phyloP scores from a whole-genome alignment of 768 basidiomycete species.

The Termitomyces sp. region DNA sequence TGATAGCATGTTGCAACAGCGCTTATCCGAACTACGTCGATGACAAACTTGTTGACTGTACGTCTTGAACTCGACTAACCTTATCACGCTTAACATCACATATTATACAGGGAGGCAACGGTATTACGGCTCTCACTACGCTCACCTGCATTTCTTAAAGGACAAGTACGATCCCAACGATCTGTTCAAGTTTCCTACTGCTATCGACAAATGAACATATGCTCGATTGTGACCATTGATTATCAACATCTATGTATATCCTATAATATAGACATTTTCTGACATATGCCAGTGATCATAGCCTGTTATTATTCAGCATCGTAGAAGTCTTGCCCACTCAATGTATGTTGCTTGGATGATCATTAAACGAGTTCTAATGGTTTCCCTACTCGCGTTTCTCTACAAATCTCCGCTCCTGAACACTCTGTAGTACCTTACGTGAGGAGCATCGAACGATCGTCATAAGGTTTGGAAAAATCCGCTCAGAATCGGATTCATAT shows the following conservation, averaged over 20 bases:
- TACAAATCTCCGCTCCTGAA: too few relatives aligned
- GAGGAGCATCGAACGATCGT: too few relatives aligned
- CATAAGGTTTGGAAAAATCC: too few relatives aligned
- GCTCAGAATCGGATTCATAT: too few relatives aligned
- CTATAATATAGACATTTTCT: too few relatives aligned
- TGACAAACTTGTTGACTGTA: constrained; percentile 28
- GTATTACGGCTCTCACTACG: constrained; percentile 30
- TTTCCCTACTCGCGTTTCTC: too few relatives aligned
- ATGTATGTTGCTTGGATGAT: too few relatives aligned
- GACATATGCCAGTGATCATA: too few relatives aligned
- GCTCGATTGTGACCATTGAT: background rate
- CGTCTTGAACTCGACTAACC: background rate
- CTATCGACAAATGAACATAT: constrained; percentile 24
- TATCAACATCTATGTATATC: background rate
- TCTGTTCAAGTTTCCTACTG: constrained; percentile 35
- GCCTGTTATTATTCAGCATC: too few relatives aligned
- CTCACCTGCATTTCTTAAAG: constrained; percentile 28
- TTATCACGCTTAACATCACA: background rate
- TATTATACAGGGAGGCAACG: constrained; percentile 24
- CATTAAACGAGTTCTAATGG: too few relatives aligned
- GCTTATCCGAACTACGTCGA: constrained; percentile 40
- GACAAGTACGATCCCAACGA: constrained; percentile 29
- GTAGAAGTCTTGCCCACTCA: too few relatives aligned
- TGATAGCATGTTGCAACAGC: background rate
- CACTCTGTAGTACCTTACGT: too few relatives aligned